Percentiles rank a stretch among this genome's conserved stretches.
These are phyloP conservation scores for Parietaria judaica DNA, from an alignment of 306 rosid genomes.

Conservation along the genomic window DNA sequence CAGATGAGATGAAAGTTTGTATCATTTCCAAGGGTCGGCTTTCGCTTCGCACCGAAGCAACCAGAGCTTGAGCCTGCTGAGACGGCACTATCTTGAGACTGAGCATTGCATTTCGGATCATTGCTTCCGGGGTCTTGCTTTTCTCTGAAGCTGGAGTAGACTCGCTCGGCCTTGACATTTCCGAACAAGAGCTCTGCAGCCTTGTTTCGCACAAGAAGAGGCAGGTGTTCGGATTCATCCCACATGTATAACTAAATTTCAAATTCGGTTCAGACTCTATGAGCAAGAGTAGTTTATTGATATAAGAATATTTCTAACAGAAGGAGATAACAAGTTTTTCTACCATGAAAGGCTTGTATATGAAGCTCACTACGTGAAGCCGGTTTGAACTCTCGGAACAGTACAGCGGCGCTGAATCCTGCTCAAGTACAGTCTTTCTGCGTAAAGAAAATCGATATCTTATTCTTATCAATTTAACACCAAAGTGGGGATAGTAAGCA, in stretches of 20 bases:
- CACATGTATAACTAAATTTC: constrained; percentile 57
- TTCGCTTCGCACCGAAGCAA: constrained; percentile 21
- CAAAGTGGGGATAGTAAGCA: too few species aligned
- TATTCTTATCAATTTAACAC: too few species aligned
- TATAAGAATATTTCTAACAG: background rate
- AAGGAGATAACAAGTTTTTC: background rate
- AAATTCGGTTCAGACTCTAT: constrained; percentile 6
- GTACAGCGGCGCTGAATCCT: constrained; percentile 31
- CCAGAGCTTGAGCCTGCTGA: constrained; percentile 22
- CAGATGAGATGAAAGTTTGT: constrained; percentile 40
- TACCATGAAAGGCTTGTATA: constrained; percentile 89
- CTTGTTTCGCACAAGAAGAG: constrained; percentile 56
- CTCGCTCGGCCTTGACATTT: constrained; percentile 63
- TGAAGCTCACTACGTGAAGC: constrained; percentile 45
- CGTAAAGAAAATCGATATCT: constrained; percentile 9
- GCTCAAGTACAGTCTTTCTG: constrained; percentile 27
- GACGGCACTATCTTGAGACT: constrained; percentile 12
- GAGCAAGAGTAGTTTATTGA: background rate
- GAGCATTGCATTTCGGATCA: constrained; percentile 12
- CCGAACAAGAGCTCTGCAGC: constrained; percentile 81
- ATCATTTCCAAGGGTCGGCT: constrained; percentile 12
- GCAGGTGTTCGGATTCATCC: constrained; percentile 64
- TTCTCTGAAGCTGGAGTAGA: constrained; percentile 34
- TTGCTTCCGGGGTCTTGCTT: constrained; percentile 16
- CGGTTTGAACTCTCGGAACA: constrained; percentile 58